A percentile compares a stretch with the other conserved stretches of the same genome.
These are phyloP conservation scores for Colletotrichum aenigma DNA, from an alignment of 2,329 filamentous ascomycete genomes.

Conservation along the genomic window DNA sequence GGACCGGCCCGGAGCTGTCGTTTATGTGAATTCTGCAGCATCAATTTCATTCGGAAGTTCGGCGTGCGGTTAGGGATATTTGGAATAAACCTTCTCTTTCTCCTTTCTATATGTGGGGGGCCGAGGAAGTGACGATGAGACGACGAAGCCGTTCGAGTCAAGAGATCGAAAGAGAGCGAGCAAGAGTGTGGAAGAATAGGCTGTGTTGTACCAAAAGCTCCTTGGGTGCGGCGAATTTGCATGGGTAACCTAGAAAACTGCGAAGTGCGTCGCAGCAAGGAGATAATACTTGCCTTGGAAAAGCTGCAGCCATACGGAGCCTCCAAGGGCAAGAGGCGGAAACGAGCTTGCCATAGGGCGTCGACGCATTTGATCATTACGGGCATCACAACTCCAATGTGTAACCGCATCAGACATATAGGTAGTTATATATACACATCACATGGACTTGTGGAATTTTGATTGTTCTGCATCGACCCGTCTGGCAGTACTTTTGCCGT, in stretches of 20 bases:
- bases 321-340: slow-evolving; percentile 1
- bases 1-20: not conserved
- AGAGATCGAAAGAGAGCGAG: not conserved
- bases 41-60: slow-evolving; percentile 20
- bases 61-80: slow-evolving; percentile 18
- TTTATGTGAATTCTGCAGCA: slow-evolving; percentile 11
- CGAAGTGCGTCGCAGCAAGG: not conserved
- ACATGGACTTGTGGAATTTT: not conserved
- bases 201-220: slow-evolving; percentile 14
- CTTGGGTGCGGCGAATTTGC: slow-evolving; percentile 14
- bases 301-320: not conserved
- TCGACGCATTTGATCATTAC: slow-evolving; percentile 6
- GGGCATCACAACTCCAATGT: slow-evolving; percentile 7
- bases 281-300: not conserved
- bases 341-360: not conserved
- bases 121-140: not conserved
- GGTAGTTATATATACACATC: slow-evolving; percentile 5
- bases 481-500: not conserved
- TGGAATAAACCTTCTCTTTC: slow-evolving; percentile 21
- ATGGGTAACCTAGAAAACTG: slow-evolving; percentile 7
- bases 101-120: slow-evolving; percentile 5
- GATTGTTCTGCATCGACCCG: not conserved
- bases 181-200: not conserved
- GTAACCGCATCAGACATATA: slow-evolving; percentile 7
- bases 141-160: not conserved